phyloP scores from a whole-genome alignment of 2,329 filamentous ascomycete genomes.

The Aspergillus pseudoglaucus region DNA sequence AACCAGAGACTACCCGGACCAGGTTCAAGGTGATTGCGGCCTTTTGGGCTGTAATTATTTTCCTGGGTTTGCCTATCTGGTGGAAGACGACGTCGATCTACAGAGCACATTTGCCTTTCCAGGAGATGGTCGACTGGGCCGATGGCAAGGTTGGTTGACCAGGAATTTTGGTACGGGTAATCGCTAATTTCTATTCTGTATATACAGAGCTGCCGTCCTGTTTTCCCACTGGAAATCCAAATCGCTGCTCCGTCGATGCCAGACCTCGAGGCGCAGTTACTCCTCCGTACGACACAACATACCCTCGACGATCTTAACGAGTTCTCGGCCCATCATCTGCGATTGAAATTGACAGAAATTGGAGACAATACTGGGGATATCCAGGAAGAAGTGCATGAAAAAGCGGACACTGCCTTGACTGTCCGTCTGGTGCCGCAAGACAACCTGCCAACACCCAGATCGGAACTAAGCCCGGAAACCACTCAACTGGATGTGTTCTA shows the following conservation, averaged over 20 bases:
- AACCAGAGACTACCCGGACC: conserved; percentile 59
- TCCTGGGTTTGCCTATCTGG: conserved; percentile 88
- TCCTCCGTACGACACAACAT: conserved; percentile 76
- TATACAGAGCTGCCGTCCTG: conserved; percentile 70
- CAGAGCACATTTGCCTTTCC: conserved; percentile 72
- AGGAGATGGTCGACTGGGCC: conserved; percentile 85
- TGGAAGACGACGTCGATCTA: conserved; percentile 92
- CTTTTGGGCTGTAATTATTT: conserved; percentile 82
- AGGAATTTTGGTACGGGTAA: not conserved
- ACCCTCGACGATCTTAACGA: conserved; percentile 81
- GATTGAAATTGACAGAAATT: conserved; percentile 51
- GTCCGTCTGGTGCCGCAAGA: conserved; percentile 59
- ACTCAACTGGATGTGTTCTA: conserved; percentile 74
- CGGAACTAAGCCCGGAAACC: conserved; percentile 61
- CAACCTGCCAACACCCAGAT: conserved; percentile 46
- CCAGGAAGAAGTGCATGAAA: conserved; percentile 9
- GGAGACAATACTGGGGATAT: conserved; percentile 6
- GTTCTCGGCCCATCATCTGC: conserved; percentile 76
- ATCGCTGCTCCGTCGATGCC: conserved; percentile 64
- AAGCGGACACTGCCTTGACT: conserved; percentile 54
- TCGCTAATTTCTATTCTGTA: not conserved
- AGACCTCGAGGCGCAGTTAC: conserved; percentile 61
- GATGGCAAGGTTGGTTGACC: conserved; percentile 64
- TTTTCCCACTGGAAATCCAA: conserved; percentile 78
- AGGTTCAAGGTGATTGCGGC: conserved; percentile 72